Base-by-base conservation (phyloP, 192 early-diverging fungal genomes). In the Backusella parvicylindrica region DNA sequence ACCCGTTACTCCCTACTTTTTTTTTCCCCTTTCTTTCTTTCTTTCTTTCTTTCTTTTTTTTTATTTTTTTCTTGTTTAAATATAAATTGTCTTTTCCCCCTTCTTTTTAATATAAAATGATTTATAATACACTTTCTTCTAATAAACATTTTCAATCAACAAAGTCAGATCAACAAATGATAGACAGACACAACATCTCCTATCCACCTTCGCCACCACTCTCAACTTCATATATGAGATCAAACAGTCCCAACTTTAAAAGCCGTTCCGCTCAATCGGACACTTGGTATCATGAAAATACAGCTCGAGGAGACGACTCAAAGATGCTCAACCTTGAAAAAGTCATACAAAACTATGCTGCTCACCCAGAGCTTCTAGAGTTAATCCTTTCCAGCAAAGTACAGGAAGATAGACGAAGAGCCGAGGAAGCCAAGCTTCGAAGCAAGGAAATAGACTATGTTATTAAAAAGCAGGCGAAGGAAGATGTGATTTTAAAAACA, bases 381-480 rank as follows among this genome's bases (percentile, higher is more conserved):
- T 21, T 87, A 9, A 87, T 87, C 56, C 77, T 87, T 33, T 71
- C 79, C 1, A 82, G 82, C 50, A 87, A 85, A 75, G 84, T 83
- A 9, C 84, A 87, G 31, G 86, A 87, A 47, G 86, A 87, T 65
- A 76, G 81, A 43, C 80, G 86, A 41, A 81, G 77, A 74, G 80
- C 84, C 6, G 86, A 87, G 49, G 86, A 87, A 68, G 86, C 86
- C 8, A 79, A 82, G 28, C 75, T 87, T 47, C 75, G 83, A 65
- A 78, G 78, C 32, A 79, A 70, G 33, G 77, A 82, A 41, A 77
- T 85, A 50, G 86, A 87, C 65, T 77, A 81, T 63, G 56, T 82
- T 23, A 71, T 85, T 11, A 79, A 82, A 49, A 75, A 79, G 2
- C 79, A 82, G 13, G 53, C 26, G n/a, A 56, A 56, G 3, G 53